These are phyloP conservation scores for Naumovozyma dairenensis DNA, from an alignment of 805 yeast genomes.

Conservation along the genomic window DNA sequence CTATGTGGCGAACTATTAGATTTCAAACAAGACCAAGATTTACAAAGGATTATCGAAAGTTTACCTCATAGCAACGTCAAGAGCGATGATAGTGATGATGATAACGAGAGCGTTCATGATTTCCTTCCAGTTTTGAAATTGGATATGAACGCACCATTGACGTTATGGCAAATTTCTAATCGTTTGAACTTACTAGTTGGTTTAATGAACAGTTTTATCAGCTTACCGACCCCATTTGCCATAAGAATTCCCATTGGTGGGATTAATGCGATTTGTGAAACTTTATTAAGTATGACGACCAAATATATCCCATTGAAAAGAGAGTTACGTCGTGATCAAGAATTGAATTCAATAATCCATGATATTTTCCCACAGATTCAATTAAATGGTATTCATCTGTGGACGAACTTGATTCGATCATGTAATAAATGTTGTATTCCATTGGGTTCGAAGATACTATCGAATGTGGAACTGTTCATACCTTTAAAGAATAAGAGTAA, in stretches of 20 bases:
- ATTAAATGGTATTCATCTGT: slow-evolving; percentile 34
- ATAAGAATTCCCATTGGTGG: slow-evolving; percentile 57
- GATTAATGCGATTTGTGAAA: slow-evolving; percentile 42
- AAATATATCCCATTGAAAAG: slow-evolving; percentile 46
- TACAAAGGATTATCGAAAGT: slow-evolving; percentile 31
- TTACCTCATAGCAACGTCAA: slow-evolving; percentile 26
- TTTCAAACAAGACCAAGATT: slow-evolving; percentile 45
- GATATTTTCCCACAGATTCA: slow-evolving; percentile 39
- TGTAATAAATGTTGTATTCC: slow-evolving; percentile 34
- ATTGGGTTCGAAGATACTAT: slow-evolving; percentile 40
- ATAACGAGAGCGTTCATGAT: slow-evolving; percentile 8
- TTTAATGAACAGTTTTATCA: slow-evolving; percentile 37
- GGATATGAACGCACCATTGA: slow-evolving; percentile 47
- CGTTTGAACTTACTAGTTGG: slow-evolving; percentile 40
- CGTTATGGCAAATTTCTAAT: slow-evolving; percentile 42
- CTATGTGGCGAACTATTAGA: slow-evolving; percentile 52
- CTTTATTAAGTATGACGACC: slow-evolving; percentile 44
- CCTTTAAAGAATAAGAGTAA: slow-evolving; percentile 41
- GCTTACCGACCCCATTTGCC: slow-evolving; percentile 44
- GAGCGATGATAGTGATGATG: background rate
- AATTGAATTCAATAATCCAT: slow-evolving; percentile 36
- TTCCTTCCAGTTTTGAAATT: slow-evolving; percentile 43
- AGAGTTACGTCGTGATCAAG: slow-evolving; percentile 46
- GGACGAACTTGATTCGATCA: slow-evolving; percentile 23
- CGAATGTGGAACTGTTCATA: slow-evolving; percentile 46